Percentiles rank a stretch among this genome's conserved stretches.
Evolutionary conservation across 495 filamentous ascomycete species (phyloP).

Genomic region (Aspergillus bridgeri): DNA sequence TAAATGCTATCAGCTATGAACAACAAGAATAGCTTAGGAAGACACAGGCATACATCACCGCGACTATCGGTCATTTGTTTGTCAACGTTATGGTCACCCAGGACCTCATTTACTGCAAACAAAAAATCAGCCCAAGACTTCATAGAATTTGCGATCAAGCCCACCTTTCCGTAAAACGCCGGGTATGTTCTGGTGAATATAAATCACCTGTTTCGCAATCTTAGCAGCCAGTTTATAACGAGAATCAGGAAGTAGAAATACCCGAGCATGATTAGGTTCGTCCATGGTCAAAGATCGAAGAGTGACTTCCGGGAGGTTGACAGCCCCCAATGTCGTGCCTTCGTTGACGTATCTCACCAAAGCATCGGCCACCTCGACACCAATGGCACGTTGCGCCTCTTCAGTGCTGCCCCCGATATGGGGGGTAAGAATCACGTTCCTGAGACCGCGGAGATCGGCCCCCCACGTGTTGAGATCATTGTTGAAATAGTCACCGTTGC

Average conservation of each 20-base stretch:
- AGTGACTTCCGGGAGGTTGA: conserved; percentile 93
- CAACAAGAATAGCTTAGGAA: conserved; percentile 1
- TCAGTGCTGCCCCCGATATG: conserved; percentile 98
- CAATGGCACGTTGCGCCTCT: conserved; percentile 95
- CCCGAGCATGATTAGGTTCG: conserved; percentile 80
- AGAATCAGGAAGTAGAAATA: conserved; percentile 30
- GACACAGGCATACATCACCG: conserved; percentile 62
- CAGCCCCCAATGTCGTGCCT: conserved; percentile 82
- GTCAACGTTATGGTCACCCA: conserved; percentile 94
- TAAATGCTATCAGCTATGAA: conserved; percentile 27
- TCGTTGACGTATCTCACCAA: conserved; percentile 90
- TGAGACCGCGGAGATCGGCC: conserved; percentile 78
- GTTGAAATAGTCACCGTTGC: conserved; percentile 94
- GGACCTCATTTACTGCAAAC: conserved; percentile 76
- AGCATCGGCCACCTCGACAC: conserved; percentile 84
- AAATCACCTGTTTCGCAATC: conserved; percentile 61
- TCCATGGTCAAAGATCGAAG: conserved; percentile 84
- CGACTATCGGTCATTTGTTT: conserved; percentile 96
- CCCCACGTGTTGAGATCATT: conserved; percentile 80
- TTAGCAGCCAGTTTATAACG: conserved; percentile 7
- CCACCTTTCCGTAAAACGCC: conserved; percentile 83
- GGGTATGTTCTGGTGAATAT: conserved; percentile 92
- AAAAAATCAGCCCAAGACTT: conserved; percentile 2
- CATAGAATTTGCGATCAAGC: conserved; percentile 6
- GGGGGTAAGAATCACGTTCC: conserved; percentile 91